Evolutionary conservation across 2,329 filamentous ascomycete genomes (phyloP), one percentile per base, ranked within the genome.

Genomic region (Cephalotrichum gorgonifer): DNA sequence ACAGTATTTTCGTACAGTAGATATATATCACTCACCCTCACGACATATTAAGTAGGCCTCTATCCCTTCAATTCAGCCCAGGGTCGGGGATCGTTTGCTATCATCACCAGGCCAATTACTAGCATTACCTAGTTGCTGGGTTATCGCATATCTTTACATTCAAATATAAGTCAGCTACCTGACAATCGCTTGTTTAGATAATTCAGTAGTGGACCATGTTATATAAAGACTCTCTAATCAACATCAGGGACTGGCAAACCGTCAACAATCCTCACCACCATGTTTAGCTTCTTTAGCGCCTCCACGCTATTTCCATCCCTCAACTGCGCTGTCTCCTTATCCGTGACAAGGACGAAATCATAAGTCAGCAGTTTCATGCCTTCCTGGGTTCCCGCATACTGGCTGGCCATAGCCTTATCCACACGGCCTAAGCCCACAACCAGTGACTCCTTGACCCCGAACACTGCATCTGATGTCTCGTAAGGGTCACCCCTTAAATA

Each of bases 381-480:
- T 55, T 83, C 78, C 27, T 75, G 47, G 9, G 42, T 62, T 5
- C 88, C 79, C 14, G 70, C 73, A 60, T 89, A 86, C 57, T 79
- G 69, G 54, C 71, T 64, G 0, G 83, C 78, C 51, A 73, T 73
- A 41, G 72, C 72, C 31, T 61, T 72, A 64, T 66, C 69, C 47
- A 55, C 79, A 69, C 58, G 74, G 67, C 53, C 72, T 56, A 65
- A 68, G 54, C 87, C 83, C 14, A 88, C 73, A n/a, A 88, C 68
- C 11, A 94, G 70, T 25, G 83, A 86, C 60, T 87, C 75, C 63
- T 94, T 95, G 51, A 94, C 87, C 17, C 88, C 88, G 57, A 94
- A 94, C 2, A 94, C 88, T 0, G 87, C 86, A 60, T 94, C 88
- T 0, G 84, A 86, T 1, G 79, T 86, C 67, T 90, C 86, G 61